Evolutionary conservation across 2,329 filamentous ascomycete genomes (phyloP), one percentile per base, ranked within the genome.

Genomic region (Dactylellina haptotyla): DNA sequence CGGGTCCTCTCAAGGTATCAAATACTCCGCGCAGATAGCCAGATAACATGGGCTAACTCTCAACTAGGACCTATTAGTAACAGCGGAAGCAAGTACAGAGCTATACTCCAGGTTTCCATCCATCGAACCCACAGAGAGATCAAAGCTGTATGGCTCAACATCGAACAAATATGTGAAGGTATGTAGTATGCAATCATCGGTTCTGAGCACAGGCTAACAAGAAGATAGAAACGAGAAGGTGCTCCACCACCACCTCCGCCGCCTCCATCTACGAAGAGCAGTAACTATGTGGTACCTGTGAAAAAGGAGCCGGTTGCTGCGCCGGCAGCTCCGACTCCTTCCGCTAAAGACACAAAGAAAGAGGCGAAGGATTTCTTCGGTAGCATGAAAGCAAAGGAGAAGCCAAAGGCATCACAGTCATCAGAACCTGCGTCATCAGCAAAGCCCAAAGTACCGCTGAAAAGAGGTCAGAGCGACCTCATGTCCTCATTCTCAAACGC

Each of bases 141-240:
- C 85, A 77, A 87, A 85, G 76, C 83, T 84, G 32, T 93, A 91
- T 78, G 91, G 92, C 4, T 87, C 88, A 57, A 93, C 97, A 71
- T 83, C 85, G 57, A 97, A 96, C 77, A 84, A 87, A 2, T 83
- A 89, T 76, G 87, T 90, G 63, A 88, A 85, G 82, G 84, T 84
- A 80, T 12, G 39, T 46, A n/a, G 12, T n/a, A 12, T 16, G 12
- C 23, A 2, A 8, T 54, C 14, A n/a, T 1, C 9, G 3, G 18
- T n/a, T 5, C 20, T 16, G 12, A 32, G 34, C 48, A 2, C 2
- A 16, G 14, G 12, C 20, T 32, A 43, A 50, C 53, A 30, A n/a
- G 5, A 9, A 45, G 30, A 73, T 69, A 86, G 84, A 81, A 85
- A 78, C 80, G 85, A 76, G 83, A 82, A 69, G 81, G 81, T 58